These are phyloP conservation scores for Daldinia eschscholtzii DNA, from an alignment of 2,329 filamentous ascomycete species.

Conservation along the genomic window DNA sequence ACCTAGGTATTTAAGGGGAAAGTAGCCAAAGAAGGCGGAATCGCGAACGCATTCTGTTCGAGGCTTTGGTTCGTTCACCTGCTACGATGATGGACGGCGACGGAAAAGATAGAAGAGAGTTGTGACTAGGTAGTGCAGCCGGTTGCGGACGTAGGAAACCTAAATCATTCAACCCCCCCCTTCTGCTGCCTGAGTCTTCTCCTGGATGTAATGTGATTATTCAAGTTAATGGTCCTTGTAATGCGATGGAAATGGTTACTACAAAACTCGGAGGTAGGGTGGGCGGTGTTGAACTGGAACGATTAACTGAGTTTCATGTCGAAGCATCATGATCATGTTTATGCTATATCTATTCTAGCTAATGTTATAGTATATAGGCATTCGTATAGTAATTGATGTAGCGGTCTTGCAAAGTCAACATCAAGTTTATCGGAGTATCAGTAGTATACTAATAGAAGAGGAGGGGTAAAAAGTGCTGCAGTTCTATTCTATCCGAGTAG, in stretches of 20 bases:
- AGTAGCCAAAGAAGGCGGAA: neutral
- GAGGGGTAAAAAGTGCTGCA: slow-evolving; percentile 21
- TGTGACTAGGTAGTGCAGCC: slow-evolving; percentile 32
- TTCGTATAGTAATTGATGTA: neutral
- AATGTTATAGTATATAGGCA: neutral
- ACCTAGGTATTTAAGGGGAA: no score
- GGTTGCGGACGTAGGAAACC: slow-evolving; percentile 43
- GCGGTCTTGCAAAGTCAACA: neutral
- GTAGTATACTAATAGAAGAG: neutral
- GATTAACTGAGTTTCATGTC: neutral
- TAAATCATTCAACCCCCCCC: slow-evolving; percentile 41
- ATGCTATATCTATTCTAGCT: neutral
- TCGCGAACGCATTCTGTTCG: slow-evolving; percentile 7
- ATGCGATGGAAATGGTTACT: neutral
- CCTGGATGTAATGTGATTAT: neutral
- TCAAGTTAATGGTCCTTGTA: neutral
- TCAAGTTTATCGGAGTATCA: neutral
- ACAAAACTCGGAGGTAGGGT: neutral
- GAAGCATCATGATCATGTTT: no score
- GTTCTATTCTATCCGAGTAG: slow-evolving; percentile 38
- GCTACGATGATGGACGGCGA: neutral
- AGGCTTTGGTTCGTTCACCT: slow-evolving; percentile 9
- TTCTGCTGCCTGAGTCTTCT: slow-evolving; percentile 2
- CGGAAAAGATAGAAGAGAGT: neutral
- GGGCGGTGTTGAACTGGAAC: neutral